A percentile compares a stretch with the other conserved stretches of the same genome.
phyloP scores from a whole-genome alignment of 495 filamentous ascomycete genomes.

The Annulohypoxylon maeteangense region DNA sequence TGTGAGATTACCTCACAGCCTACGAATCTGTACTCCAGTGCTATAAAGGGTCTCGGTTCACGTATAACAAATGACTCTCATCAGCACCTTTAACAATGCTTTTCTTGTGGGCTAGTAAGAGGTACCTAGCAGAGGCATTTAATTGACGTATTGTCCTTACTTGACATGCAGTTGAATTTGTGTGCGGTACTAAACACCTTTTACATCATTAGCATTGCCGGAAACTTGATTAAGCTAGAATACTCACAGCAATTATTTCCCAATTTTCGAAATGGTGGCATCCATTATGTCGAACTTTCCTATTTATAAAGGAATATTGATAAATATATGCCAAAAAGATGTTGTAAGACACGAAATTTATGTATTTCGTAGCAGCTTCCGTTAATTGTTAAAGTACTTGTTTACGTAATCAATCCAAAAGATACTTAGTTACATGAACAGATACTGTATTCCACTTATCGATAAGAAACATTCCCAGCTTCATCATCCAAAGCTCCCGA shows the following conservation, averaged over 20 bases:
- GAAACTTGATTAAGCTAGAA: neutral
- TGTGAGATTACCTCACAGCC: neutral
- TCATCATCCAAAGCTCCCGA: neutral
- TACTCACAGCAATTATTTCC: neutral
- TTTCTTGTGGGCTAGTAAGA: neutral
- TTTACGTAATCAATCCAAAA: neutral
- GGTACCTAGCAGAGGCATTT: neutral
- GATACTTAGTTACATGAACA: neutral
- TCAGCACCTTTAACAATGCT: neutral
- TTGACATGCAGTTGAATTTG: neutral
- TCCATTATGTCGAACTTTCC: neutral
- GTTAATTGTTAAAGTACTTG: neutral
- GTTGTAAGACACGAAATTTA: neutral
- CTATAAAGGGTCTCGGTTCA: neutral
- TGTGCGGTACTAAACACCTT: neutral
- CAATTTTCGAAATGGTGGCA: neutral
- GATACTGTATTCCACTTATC: slow-evolving; percentile 19
- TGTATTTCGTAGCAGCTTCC: neutral
- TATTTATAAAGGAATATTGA: too few relatives aligned
- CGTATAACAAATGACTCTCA: neutral
- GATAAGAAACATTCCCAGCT: slow-evolving; percentile 21
- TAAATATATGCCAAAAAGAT: too few relatives aligned
- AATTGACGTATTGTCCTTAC: neutral
- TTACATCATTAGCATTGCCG: neutral
- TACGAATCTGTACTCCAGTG: neutral